Evolutionary conservation across 2,329 filamentous ascomycete species (phyloP).

Genomic region (Magnaporthiopsis rhizophila): DNA sequence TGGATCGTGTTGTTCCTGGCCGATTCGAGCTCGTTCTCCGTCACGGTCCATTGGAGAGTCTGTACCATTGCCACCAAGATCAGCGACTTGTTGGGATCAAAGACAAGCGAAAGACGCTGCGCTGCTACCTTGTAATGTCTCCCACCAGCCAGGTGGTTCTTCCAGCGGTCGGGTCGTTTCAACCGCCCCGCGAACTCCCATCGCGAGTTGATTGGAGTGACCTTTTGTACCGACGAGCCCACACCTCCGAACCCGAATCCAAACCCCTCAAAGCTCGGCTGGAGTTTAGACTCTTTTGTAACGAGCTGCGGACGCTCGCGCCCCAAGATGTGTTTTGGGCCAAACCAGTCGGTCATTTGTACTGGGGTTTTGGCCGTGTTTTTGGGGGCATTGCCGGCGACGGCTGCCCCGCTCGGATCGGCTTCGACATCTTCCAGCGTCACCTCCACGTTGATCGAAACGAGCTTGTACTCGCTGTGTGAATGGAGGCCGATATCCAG

Average conservation of each 20-base stretch:
- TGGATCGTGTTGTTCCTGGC: constrained; percentile 8
- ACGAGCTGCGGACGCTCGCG: not conserved
- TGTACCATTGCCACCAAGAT: too few species aligned
- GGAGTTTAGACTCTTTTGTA: not conserved
- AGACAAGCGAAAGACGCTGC: too few species aligned
- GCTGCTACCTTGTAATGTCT: constrained; percentile 9
- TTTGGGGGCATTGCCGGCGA: not conserved
- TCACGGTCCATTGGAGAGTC: constrained; percentile 13
- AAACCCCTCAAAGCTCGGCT: not conserved
- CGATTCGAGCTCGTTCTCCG: constrained; percentile 12
- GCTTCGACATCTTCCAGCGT: not conserved
- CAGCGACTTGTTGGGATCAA: too few species aligned
- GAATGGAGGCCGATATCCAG: constrained; percentile 7
- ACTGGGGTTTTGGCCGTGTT: not conserved
- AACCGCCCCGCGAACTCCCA: constrained; percentile 2
- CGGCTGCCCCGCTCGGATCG: not conserved
- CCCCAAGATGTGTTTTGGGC: constrained; percentile 2
- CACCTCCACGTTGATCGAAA: not conserved
- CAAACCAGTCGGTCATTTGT: constrained; percentile 4
- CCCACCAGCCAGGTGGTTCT: not conserved
- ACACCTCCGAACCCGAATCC: constrained; percentile 1
- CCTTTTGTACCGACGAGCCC: not conserved
- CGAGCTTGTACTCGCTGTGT: not conserved
- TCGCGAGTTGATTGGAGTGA: not conserved
- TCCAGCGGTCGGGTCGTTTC: not conserved